Base-by-base conservation (phyloP, 2,329 filamentous ascomycete genomes). In the Colletotrichum sp. region DNA sequence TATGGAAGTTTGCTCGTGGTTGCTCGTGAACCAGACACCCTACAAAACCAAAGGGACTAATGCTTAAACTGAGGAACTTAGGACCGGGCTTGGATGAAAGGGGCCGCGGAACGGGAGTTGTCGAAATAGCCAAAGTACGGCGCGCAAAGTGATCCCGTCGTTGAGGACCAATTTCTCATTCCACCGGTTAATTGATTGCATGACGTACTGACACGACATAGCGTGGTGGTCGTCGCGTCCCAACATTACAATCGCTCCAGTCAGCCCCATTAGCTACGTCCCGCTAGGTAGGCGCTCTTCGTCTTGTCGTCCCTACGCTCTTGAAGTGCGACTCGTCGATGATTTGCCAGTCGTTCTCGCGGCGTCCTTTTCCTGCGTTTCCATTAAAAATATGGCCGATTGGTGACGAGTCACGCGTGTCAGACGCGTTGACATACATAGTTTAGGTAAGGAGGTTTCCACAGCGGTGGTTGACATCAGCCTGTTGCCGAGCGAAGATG, bases 181-280 rank as follows among this genome's bases (percentile, higher is more conserved):
- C 57, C 39, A 59, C 57, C 48, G 21, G 3, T 71, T 65, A 48
- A 71, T 65, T 71, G 39, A 71, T 71, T 71, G 72, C 72, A 71
- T 57, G 57, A 55, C 30, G 13, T 36, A 57, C 32, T 43, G 57
- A 28, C 60, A 15, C 21, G 60, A 30, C 59, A 21, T n/a, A 21
- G 39, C 57, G 39, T 66, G 57, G 59, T 64, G 18, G 16, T 18
- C 28, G 66, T 60, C 71, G 57, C 57, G 39, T 68, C 28, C 52
- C 57, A 66, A 30, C 18, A 26, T 15, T 55, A 12, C 28, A 18
- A 24, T 24, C 48, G 43, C 32, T 64, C 18, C 18, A n/a, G 28
- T 57, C 63, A 59, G 55, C 55, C 55, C 16, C 24, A 30, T 59
- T 30, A 18, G 10, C n/a, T 52, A 13, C n/a, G 43, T 52, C 43